A percentile compares a stretch with the other conserved stretches of the same genome.
These are phyloP conservation scores for Cladosporium halotolerans DNA, from an alignment of 2,329 filamentous ascomycete species.

Conservation along the genomic window DNA sequence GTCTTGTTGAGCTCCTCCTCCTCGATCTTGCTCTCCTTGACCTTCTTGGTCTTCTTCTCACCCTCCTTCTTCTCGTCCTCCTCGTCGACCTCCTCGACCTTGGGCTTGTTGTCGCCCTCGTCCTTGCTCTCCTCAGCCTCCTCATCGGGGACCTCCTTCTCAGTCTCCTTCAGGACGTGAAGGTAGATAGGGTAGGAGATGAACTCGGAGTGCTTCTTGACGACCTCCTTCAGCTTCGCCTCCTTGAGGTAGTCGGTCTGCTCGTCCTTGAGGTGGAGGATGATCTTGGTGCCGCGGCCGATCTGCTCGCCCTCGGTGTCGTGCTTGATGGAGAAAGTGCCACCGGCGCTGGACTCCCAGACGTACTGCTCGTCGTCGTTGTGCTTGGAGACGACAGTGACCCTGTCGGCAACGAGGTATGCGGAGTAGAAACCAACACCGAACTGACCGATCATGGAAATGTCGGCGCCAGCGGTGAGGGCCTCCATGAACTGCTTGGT, in stretches of 20 bases:
- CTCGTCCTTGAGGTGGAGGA: constrained; percentile 99
- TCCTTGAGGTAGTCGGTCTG: constrained; percentile 98
- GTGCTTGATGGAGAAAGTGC: constrained; percentile 87
- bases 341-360: constrained; percentile 96
- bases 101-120: constrained; percentile 84
- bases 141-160: constrained; percentile 98
- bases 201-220: constrained; percentile 99
- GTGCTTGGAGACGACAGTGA: constrained; percentile 95
- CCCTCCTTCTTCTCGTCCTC: constrained; percentile 79
- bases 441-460: constrained; percentile 99
- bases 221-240: constrained; percentile 99
- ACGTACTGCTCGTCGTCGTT: constrained; percentile 99
- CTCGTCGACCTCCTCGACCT: constrained; percentile 80
- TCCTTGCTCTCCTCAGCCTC: constrained; percentile 69
- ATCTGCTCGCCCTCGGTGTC: constrained; percentile 88
- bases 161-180: constrained; percentile 97
- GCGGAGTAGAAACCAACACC: constrained; percentile 99
- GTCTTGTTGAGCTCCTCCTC: constrained; percentile 99
- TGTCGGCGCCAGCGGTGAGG: constrained; percentile 93
- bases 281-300: constrained; percentile 93
- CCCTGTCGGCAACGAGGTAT: constrained; percentile 96
- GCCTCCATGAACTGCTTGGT: constrained; percentile 99
- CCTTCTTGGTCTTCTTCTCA: constrained; percentile 96
- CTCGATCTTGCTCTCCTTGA: constrained; percentile 98
- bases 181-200: constrained; percentile 99